Base-by-base conservation (phyloP, 331 rosid species). In the Pyracantha coccinea region DNA sequence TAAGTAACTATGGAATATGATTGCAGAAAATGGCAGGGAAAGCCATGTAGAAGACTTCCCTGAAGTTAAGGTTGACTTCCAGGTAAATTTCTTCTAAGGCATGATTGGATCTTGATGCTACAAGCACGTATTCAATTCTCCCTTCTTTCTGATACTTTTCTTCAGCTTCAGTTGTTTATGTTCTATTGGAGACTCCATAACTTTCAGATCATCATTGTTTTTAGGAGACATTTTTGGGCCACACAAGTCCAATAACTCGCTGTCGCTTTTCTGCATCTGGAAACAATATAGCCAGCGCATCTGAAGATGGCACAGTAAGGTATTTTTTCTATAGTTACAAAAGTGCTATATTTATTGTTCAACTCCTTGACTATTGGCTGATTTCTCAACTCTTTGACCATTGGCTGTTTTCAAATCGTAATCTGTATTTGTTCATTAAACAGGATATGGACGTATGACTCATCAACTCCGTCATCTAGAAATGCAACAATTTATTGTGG, bases 401-500 rank as follows among this genome's bases (percentile, higher is more conserved):
- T 57, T 57, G 4, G 29, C 63, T 71, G 45, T 7, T 4, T 66
- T 55, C 66, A 19, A 78, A 81, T 80, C 78, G 10, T 20, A 32
- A 45, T 72, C 53, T 65, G 78, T 50, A 14, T 73, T 81, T 78
- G 20, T 2, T 72, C 71, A 25, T 31, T 38, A 68, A 80, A 76
- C 75, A 93, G 98, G 90, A 88, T 93, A 83, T 93, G 98, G 98
- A 88, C 92, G 4, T 93, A 91, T 58, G 98, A 93, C 80, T 80
- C 97, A 59, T 85, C 95, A 67, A 87, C 97, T 75, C 88, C 97
- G 13, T 89, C 86, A 52, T 91, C 97, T 44, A 89, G 98, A 88
- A 91, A 93, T 82, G 98, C 98, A 72, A 93, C 98, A 65, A 93
- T 93, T 57, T 93, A 89, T 79, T 89, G 98, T 77, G 98, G 97